phyloP scores from a whole-genome alignment of 2,329 filamentous ascomycete species.

The Sarocladiaceae sp. region DNA sequence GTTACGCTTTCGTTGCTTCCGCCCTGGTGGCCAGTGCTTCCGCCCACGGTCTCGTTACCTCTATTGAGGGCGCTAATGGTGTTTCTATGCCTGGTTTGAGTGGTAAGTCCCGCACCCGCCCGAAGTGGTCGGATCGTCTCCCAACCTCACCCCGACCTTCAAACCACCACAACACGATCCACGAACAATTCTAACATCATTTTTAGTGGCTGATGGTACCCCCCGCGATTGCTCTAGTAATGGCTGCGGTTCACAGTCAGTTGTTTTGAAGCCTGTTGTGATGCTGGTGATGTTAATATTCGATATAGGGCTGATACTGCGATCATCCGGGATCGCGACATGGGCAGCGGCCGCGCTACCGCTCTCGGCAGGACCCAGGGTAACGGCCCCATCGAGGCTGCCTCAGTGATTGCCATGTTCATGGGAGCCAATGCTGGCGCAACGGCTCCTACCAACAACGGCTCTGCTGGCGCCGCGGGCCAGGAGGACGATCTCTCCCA shows the following conservation, averaged over 20 bases:
- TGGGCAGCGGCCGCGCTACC: constrained; percentile 43
- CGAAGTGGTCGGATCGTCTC: too few species aligned
- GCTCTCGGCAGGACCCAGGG: constrained; percentile 59
- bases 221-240: constrained; percentile 60
- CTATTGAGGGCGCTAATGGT: constrained; percentile 52
- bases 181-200: constrained; percentile 9
- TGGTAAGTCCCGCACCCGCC: constrained; percentile 16
- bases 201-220: constrained; percentile 55
- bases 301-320: constrained; percentile 64
- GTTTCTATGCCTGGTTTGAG: constrained; percentile 55
- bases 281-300: too few species aligned
- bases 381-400: constrained; percentile 52
- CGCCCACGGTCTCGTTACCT: constrained; percentile 52
- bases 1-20: constrained; percentile 20
- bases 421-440: constrained; percentile 37
- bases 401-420: constrained; percentile 51
- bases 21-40: constrained; percentile 40
- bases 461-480: constrained; percentile 31
- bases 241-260: too few species aligned
- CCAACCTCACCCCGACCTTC: too few species aligned
- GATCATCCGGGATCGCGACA: constrained; percentile 58
- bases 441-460: constrained; percentile 30
- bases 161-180: too few species aligned
- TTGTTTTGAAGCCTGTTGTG: too few species aligned
- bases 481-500: constrained; percentile 36